Evolutionary conservation across 2,329 filamentous ascomycete species (phyloP).

Genomic region (Sarocladiaceae sp.): DNA sequence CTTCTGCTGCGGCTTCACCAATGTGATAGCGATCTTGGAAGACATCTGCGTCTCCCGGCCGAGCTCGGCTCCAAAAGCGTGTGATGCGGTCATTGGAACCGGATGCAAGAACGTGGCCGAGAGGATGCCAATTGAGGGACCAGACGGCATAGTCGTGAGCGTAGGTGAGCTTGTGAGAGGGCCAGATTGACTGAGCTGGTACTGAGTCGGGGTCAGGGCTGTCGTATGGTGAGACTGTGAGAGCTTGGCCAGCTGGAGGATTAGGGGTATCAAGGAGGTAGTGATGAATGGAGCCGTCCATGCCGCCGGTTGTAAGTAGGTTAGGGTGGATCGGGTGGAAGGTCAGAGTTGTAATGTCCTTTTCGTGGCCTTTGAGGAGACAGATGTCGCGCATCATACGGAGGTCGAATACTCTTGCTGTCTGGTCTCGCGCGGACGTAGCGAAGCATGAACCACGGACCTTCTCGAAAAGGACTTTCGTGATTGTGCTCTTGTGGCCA

Average conservation of each 20-base stretch:
- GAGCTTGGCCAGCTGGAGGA: constrained; percentile 66
- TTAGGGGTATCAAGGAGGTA: constrained; percentile 97
- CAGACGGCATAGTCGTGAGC: constrained; percentile 95
- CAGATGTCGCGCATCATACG: constrained; percentile 98
- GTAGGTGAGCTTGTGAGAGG: constrained; percentile 79
- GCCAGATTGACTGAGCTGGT: constrained; percentile 85
- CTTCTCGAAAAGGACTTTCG: constrained; percentile 85
- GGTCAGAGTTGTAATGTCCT: constrained; percentile 85
- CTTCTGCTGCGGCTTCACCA: constrained; percentile 85
- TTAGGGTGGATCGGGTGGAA: constrained; percentile 94
- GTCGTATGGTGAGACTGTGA: constrained; percentile 79
- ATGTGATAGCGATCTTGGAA: constrained; percentile 93
- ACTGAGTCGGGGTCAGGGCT: constrained; percentile 73
- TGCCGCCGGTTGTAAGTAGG: constrained; percentile 83
- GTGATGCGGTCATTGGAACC: constrained; percentile 96
- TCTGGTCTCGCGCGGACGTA: constrained; percentile 90
- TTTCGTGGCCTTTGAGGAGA: constrained; percentile 89
- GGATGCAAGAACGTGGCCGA: constrained; percentile 91
- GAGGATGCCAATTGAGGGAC: constrained; percentile 96
- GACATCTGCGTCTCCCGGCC: constrained; percentile 82
- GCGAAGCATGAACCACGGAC: constrained; percentile 81
- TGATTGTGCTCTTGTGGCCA: constrained; percentile 96
- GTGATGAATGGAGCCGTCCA: constrained; percentile 85
- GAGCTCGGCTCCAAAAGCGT: constrained; percentile 88
- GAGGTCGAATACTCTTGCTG: constrained; percentile 87